Evolutionary conservation across 2,329 filamentous ascomycete genomes (phyloP).

Genomic region (Cordyceps militaris): DNA sequence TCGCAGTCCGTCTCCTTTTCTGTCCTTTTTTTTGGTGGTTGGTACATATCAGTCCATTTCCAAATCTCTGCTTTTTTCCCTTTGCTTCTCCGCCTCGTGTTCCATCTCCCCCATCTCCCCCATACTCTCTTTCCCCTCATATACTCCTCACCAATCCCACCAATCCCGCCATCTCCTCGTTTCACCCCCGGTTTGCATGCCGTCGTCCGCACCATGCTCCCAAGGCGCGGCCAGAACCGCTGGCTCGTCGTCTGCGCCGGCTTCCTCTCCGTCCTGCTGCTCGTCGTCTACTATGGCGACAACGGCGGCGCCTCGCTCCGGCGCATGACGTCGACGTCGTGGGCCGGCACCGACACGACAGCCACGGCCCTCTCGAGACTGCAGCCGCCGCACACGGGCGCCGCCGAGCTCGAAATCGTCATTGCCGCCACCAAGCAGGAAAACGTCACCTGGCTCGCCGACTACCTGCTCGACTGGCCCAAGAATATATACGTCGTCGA

Average conservation of each 20-base stretch:
- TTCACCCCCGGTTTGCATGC: neutral
- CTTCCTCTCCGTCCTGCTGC: neutral
- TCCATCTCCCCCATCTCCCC: neutral
- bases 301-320: neutral
- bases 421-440: conserved; percentile 28
- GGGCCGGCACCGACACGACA: neutral
- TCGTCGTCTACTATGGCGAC: neutral
- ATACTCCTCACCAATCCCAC: neutral
- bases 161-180: neutral
- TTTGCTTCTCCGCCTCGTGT: neutral
- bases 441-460: conserved; percentile 33
- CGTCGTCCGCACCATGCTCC: neutral
- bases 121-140: neutral
- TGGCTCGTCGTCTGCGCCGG: conserved; percentile 7
- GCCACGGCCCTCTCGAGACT: neutral
- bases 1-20: neutral
- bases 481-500: conserved; percentile 50
- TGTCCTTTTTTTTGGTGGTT: neutral
- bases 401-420: conserved; percentile 27
- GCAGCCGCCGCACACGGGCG: conserved; percentile 15
- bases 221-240: conserved; percentile 3
- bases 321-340: neutral
- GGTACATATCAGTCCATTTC: neutral
- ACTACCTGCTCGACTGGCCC: conserved; percentile 38
- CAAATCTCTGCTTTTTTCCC: neutral